A percentile compares a stretch with the other conserved stretches of the same genome.
phyloP scores from a whole-genome alignment of 1,284 basidiomycete species.

The Ustilago loliicola region DNA sequence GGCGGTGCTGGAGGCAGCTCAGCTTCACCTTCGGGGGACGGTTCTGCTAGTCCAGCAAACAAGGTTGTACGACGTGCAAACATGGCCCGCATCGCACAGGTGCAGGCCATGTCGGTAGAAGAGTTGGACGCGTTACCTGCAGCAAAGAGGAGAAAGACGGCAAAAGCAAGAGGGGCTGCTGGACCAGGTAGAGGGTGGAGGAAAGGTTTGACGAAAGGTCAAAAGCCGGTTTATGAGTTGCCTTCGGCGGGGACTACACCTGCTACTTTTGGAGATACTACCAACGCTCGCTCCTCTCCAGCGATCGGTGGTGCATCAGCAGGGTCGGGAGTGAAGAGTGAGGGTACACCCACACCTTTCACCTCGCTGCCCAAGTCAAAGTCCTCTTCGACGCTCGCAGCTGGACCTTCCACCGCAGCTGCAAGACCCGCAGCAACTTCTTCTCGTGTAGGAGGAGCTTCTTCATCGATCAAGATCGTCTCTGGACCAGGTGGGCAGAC shows the following conservation, averaged over 20 bases:
- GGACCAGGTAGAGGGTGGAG: constrained; percentile 68
- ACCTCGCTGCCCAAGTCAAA: constrained; percentile 16
- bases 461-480: constrained; percentile 43
- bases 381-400: constrained; percentile 14
- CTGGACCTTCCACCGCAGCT: neutral
- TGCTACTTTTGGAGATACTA: constrained; percentile 42
- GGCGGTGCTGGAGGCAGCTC: constrained; percentile 14
- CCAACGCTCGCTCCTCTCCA: constrained; percentile 24
- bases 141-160: constrained; percentile 65
- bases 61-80: constrained; percentile 25
- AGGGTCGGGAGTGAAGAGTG: constrained; percentile 24
- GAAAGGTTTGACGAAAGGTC: constrained; percentile 67
- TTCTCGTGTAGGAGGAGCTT: neutral
- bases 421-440: neutral
- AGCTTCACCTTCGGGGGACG: constrained; percentile 38
- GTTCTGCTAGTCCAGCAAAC: constrained; percentile 35
- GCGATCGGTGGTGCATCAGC: constrained; percentile 8
- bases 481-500: constrained; percentile 34
- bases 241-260: constrained; percentile 52
- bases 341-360: constrained; percentile 20
- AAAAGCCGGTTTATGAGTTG: constrained; percentile 66
- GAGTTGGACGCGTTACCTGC: constrained; percentile 68
- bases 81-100: constrained; percentile 32
- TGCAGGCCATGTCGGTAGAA: constrained; percentile 54
- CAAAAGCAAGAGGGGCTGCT: constrained; percentile 66